Evolutionary conservation across 345 rosid species (phyloP).

Genomic region (Corchorus olitorius): DNA sequence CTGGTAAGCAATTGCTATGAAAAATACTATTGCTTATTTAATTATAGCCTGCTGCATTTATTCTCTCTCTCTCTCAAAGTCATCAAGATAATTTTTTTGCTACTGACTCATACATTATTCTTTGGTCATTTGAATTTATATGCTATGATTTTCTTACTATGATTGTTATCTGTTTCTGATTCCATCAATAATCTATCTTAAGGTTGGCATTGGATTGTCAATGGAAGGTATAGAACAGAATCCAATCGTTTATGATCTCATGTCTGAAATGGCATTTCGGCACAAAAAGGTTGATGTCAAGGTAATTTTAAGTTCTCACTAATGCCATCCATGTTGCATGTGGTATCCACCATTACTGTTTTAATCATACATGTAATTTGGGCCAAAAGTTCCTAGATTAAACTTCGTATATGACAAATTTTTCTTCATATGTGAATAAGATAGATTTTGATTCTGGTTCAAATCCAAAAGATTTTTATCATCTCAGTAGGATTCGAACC

Average conservation of each 20-base stretch:
- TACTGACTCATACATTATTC: background rate
- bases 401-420: background rate
- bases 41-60: background rate
- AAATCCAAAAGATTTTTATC: background rate
- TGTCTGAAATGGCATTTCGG: constrained; percentile 80
- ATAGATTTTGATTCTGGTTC: background rate
- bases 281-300: constrained; percentile 55
- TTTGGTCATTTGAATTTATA: background rate
- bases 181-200: constrained; percentile 18
- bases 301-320: constrained; percentile 39
- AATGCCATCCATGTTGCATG: background rate
- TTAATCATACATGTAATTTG: background rate
- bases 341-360: background rate
- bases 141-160: background rate
- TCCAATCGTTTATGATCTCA: constrained; percentile 74
- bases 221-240: constrained; percentile 88
- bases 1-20: background rate
- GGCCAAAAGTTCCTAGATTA: background rate
- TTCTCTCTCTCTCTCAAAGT: background rate
- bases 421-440: background rate
- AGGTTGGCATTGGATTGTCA: constrained; percentile 85
- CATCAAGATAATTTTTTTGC: background rate
- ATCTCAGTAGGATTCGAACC: no score
- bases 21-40: background rate
- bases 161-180: constrained; percentile 18